A percentile compares a stretch with the other conserved stretches of the same genome.
phyloP scores from a whole-genome alignment of 192 early-diverging fungal species.

The Coemansia sp. region DNA sequence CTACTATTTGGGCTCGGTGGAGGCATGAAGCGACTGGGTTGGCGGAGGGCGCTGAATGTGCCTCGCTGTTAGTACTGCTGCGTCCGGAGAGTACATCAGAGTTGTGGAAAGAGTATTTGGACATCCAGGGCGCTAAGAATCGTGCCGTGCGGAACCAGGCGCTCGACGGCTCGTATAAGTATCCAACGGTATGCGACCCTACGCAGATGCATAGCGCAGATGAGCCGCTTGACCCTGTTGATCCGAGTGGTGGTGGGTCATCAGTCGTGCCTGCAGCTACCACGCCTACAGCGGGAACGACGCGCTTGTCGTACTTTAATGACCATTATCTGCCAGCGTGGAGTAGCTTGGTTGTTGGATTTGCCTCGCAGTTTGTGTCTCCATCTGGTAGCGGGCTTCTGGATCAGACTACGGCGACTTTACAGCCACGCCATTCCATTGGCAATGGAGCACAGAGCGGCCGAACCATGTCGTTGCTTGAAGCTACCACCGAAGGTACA shows the following conservation, averaged over 20 bases:
- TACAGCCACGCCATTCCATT: neutral
- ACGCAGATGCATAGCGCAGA: neutral
- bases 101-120: conserved; percentile 49
- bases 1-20: conserved; percentile 60
- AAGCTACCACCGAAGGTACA: conserved; percentile 52
- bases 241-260: neutral
- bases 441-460: conserved; percentile 1
- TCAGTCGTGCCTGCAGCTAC: neutral
- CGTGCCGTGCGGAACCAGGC: conserved; percentile 21
- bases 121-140: conserved; percentile 47
- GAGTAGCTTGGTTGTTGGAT: conserved; percentile 53
- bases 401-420: conserved; percentile 12
- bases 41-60: conserved; percentile 42
- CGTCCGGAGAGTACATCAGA: conserved; percentile 24
- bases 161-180: conserved; percentile 28
- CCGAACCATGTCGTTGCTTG: conserved; percentile 49
- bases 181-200: conserved; percentile 10
- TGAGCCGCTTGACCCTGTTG: conserved; percentile 3
- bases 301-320: conserved; percentile 43
- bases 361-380: conserved; percentile 56
- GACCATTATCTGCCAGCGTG: conserved; percentile 43
- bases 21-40: conserved; percentile 23
- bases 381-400: conserved; percentile 48
- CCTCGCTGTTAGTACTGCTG: conserved; percentile 46
- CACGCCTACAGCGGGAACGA: neutral